Conservation (phyloP, 2,329 filamentous ascomycete species). For the Alternaria metachromatica region DNA sequence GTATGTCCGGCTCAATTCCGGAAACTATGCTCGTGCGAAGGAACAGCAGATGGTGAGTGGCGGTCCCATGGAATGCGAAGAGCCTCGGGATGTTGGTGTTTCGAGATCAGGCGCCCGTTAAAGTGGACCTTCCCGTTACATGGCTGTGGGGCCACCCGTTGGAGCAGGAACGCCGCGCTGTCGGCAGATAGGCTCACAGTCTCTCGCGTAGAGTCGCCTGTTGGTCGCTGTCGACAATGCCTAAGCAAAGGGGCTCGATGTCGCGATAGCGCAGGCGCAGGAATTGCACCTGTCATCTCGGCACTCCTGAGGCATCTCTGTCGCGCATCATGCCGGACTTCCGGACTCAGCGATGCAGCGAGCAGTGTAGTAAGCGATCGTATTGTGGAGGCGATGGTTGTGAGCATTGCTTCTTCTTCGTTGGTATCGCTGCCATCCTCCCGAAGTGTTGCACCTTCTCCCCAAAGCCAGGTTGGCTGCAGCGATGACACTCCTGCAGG, state of each 20-base stretch:
- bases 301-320: neutral
- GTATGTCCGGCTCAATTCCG: constrained; percentile 14
- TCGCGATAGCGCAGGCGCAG: neutral
- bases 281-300: neutral
- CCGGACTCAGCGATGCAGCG: neutral
- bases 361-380: neutral
- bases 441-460: neutral
- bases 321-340: neutral
- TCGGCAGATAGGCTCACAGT: neutral
- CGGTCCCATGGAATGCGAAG: constrained; percentile 4
- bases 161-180: constrained; percentile 5
- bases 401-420: neutral
- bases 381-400: neutral
- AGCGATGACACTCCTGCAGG: neutral
- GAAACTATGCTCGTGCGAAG: neutral
- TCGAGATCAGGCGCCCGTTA: constrained; percentile 23
- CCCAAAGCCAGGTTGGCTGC: neutral
- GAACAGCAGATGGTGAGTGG: neutral
- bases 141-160: constrained; percentile 13
- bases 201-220: neutral
- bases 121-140: constrained; percentile 22
- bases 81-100: constrained; percentile 21
- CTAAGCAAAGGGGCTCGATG: neutral
- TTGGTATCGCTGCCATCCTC: neutral
- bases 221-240: neutral